phyloP scores from a whole-genome alignment of 768 basidiomycete species.

The Leccinum rimulosum region DNA sequence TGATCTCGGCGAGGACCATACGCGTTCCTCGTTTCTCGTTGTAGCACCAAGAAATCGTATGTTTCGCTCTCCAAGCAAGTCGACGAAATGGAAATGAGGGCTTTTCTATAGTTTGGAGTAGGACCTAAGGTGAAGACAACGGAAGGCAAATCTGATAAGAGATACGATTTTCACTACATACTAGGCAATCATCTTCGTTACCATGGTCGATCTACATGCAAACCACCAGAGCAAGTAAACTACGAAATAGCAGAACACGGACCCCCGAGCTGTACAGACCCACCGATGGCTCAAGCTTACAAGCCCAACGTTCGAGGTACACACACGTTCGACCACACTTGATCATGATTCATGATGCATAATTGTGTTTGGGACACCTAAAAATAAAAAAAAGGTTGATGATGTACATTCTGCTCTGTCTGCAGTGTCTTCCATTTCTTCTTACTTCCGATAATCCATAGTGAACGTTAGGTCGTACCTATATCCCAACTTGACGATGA shows the following conservation, averaged over 20 bases:
- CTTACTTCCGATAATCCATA: constrained; percentile 10
- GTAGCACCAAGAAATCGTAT: neutral
- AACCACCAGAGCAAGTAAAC: neutral
- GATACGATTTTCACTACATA: neutral
- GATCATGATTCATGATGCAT: neutral
- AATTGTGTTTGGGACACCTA: neutral
- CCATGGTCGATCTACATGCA: neutral
- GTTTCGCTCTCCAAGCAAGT: too few relatives aligned
- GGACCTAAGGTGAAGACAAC: too few relatives aligned
- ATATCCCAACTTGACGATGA: constrained; percentile 18
- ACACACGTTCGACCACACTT: too few relatives aligned
- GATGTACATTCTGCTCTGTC: constrained; percentile 3
- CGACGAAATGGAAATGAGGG: too few relatives aligned
- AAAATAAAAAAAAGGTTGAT: neutral
- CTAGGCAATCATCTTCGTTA: neutral
- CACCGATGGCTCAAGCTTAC: too few relatives aligned
- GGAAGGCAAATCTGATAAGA: neutral
- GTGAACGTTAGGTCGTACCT: constrained; percentile 11
- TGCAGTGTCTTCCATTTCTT: constrained; percentile 9
- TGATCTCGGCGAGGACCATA: neutral
- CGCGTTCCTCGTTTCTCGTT: neutral
- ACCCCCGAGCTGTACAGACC: neutral
- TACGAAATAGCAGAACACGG: neutral
- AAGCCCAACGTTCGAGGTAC: neutral
- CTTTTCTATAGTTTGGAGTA: too few relatives aligned